A percentile compares a stretch with the other conserved stretches of the same genome.
Evolutionary conservation across 768 basidiomycete genomes (phyloP).

Genomic region (Russula virescens): DNA sequence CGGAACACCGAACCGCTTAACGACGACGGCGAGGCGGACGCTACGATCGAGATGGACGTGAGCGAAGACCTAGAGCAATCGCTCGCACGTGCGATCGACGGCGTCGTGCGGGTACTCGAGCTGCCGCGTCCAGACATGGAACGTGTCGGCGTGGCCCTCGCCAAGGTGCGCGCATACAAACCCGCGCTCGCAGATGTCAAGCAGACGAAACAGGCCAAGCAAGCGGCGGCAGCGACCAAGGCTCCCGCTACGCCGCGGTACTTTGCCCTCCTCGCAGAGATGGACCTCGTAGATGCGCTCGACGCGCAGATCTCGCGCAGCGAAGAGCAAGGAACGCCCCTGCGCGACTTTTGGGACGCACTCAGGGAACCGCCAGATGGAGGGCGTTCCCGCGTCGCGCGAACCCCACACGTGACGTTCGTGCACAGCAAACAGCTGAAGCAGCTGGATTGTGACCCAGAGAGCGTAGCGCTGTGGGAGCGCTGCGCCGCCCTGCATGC

Average conservation of each 20-base stretch:
- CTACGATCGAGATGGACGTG: slow-evolving; percentile 59
- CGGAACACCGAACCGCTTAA: slow-evolving; percentile 54
- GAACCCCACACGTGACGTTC: slow-evolving; percentile 79
- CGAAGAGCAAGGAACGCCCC: slow-evolving; percentile 25
- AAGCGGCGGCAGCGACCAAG: slow-evolving; percentile 11
- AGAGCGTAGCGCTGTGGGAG: slow-evolving; percentile 40
- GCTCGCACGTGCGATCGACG: slow-evolving; percentile 54
- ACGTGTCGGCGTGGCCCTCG: slow-evolving; percentile 47
- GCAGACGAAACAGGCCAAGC: not conserved
- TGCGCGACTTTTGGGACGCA: slow-evolving; percentile 42
- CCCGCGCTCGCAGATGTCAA: slow-evolving; percentile 34
- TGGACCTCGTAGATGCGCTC: slow-evolving; percentile 52
- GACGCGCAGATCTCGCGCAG: slow-evolving; percentile 37
- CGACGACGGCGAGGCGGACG: slow-evolving; percentile 56
- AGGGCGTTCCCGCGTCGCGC: slow-evolving; percentile 41
- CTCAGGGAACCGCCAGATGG: slow-evolving; percentile 32
- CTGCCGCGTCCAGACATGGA: slow-evolving; percentile 49
- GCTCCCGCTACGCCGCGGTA: slow-evolving; percentile 48
- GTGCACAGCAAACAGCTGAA: slow-evolving; percentile 56
- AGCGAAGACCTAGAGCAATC: slow-evolving; percentile 49
- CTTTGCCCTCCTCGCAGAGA: slow-evolving; percentile 71
- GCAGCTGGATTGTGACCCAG: slow-evolving; percentile 15
- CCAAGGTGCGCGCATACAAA: slow-evolving; percentile 38
- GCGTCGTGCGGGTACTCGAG: slow-evolving; percentile 49
- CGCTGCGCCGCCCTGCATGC: slow-evolving; percentile 43